These are phyloP conservation scores for Juglanconis sp. DNA, from an alignment of 2,329 filamentous ascomycete genomes.

Conservation along the genomic window DNA sequence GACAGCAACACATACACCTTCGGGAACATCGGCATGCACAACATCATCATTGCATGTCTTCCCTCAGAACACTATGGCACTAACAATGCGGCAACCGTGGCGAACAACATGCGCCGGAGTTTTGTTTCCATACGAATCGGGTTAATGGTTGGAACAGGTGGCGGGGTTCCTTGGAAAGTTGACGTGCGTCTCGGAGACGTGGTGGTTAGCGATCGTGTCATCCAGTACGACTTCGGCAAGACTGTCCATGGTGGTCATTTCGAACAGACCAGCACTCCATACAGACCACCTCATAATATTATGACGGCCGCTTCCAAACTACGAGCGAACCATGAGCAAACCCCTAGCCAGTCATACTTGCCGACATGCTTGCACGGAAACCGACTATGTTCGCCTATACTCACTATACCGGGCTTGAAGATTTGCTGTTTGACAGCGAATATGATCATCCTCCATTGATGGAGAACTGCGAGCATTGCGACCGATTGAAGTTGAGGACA, in stretches of 20 bases:
- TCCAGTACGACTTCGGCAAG: constrained; percentile 29
- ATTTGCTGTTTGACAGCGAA: not conserved
- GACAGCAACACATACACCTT: constrained; percentile 3
- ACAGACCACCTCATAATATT: not conserved
- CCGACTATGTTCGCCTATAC: not conserved
- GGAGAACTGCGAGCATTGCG: not conserved
- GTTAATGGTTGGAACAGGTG: constrained; percentile 32
- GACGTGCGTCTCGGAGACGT: constrained; percentile 30
- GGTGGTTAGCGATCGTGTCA: constrained; percentile 28
- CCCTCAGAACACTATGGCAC: constrained; percentile 26
- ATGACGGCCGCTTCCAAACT: not conserved
- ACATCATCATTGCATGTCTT: constrained; percentile 24
- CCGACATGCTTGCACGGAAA: not conserved
- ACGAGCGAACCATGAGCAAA: not conserved
- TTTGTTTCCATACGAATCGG: constrained; percentile 27
- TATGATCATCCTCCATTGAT: not conserved
- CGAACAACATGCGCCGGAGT: constrained; percentile 24
- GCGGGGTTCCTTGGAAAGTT: constrained; percentile 27
- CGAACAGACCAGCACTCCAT: not conserved
- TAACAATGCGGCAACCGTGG: constrained; percentile 24
- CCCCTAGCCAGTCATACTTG: not conserved
- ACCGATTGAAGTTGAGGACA: not conserved
- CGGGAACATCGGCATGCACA: constrained; percentile 2
- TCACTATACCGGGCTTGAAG: not conserved
- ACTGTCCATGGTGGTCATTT: not conserved